A percentile compares a stretch with the other conserved stretches of the same genome.
phyloP scores from a whole-genome alignment of 1,139 yeast species.

The Scheffersomyces lignicola region DNA sequence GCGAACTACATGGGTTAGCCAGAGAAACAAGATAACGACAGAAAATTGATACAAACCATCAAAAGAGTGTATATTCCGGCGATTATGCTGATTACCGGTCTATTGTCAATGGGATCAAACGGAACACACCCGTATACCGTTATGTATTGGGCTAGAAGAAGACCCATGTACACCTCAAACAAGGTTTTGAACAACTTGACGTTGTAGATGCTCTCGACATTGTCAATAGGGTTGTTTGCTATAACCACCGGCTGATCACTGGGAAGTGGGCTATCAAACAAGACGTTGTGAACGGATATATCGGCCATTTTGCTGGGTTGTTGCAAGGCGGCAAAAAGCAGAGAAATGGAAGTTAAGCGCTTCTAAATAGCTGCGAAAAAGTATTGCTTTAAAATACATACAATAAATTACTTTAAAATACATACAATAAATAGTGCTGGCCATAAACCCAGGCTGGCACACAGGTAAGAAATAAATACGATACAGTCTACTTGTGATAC shows the following conservation, averaged over 20 bases:
- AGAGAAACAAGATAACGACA: conserved; percentile 2
- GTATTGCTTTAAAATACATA: too few species aligned
- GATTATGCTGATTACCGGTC: conserved; percentile 33
- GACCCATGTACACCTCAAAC: conserved; percentile 26
- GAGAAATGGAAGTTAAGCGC: too few species aligned
- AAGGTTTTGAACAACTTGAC: conserved; percentile 17
- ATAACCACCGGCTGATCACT: conserved; percentile 23
- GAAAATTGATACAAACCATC: conserved; percentile 24
- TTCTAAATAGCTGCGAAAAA: too few species aligned
- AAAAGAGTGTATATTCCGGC: conserved; percentile 27
- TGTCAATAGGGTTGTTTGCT: conserved; percentile 17
- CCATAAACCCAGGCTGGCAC: too few species aligned
- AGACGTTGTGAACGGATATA: conserved; percentile 16
- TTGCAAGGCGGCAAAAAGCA: too few species aligned
- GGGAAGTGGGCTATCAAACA: conserved; percentile 20
- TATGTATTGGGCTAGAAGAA: conserved; percentile 38
- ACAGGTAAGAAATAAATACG: too few species aligned
- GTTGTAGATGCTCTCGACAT: conserved; percentile 23
- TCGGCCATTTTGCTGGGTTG: too few species aligned
- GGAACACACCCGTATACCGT: conserved; percentile 43
- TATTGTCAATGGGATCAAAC: conserved; percentile 40
- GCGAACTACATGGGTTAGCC: conserved; percentile 22
- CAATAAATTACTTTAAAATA: too few species aligned
- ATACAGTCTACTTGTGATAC: conserved; percentile 3
- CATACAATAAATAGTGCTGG: too few species aligned